A percentile compares a stretch with the other conserved stretches of the same genome.
Conservation (phyloP, 1,139 yeast species). For the Candida neerlandica region DNA sequence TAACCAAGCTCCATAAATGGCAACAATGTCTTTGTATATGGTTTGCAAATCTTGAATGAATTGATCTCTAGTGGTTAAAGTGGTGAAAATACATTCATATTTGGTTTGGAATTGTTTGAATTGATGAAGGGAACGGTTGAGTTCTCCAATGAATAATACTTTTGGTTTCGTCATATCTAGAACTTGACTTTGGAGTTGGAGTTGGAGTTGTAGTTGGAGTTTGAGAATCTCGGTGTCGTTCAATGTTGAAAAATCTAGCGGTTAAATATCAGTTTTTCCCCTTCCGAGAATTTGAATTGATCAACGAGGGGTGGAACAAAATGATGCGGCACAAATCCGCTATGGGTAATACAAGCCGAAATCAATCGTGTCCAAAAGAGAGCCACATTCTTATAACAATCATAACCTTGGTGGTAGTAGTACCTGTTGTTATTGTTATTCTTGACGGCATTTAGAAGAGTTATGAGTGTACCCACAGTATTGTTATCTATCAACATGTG, state of each 20-base stretch:
- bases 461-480: no score
- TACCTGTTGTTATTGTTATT: no score
- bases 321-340: neutral
- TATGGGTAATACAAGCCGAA: neutral
- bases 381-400: neutral
- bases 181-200: no score
- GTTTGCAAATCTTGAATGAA: constrained; percentile 37
- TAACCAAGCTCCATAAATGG: constrained; percentile 67
- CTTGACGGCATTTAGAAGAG: no score
- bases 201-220: constrained; percentile 46
- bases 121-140: constrained; percentile 39
- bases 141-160: constrained; percentile 51
- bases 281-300: no score
- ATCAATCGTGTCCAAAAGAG: neutral
- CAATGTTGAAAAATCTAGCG: neutral
- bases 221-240: neutral
- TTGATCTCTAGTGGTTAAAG: constrained; percentile 42
- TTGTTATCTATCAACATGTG: no score
- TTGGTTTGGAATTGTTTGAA: constrained; percentile 36
- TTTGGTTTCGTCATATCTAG: constrained; percentile 24
- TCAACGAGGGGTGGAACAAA: no score
- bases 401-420: no score
- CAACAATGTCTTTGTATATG: constrained; percentile 46
- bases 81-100: constrained; percentile 48
- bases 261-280: neutral